phyloP scores from a whole-genome alignment of 116 monocot species.

The Cymodocea nodosa region DNA sequence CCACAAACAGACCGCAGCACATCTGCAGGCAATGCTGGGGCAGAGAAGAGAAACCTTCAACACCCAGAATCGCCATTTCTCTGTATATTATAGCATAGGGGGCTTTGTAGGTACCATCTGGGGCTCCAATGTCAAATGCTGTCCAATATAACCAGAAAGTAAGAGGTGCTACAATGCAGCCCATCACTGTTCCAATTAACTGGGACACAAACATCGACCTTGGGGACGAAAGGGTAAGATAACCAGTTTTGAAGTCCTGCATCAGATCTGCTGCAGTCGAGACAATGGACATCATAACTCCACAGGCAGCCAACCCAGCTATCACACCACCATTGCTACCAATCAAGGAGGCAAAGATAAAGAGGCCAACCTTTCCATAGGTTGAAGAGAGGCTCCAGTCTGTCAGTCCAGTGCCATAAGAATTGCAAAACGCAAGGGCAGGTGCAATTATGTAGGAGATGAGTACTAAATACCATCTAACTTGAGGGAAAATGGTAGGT shows the following conservation, averaged over 20 bases:
- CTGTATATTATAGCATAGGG: constrained; percentile 78
- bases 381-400: constrained; percentile 80
- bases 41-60: constrained; percentile 74
- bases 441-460: constrained; percentile 55
- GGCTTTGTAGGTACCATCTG: constrained; percentile 68
- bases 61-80: constrained; percentile 79
- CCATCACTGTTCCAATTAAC: constrained; percentile 58
- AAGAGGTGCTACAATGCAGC: constrained; percentile 67
- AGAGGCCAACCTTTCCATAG: constrained; percentile 86
- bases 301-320: constrained; percentile 76
- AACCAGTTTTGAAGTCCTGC: constrained; percentile 90
- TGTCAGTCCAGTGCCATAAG: constrained; percentile 74
- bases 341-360: constrained; percentile 56
- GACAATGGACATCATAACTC: constrained; percentile 87
- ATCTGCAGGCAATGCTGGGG: constrained; percentile 68
- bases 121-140: constrained; percentile 63
- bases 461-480: constrained; percentile 63
- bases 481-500: constrained; percentile 73
- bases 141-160: constrained; percentile 86
- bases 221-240: constrained; percentile 62
- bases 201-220: constrained; percentile 81
- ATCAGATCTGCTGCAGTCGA: constrained; percentile 75
- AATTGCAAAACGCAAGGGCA: constrained; percentile 82
- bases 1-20: constrained; percentile 47
- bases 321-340: constrained; percentile 75